Base-by-base conservation (phyloP, 2,329 filamentous ascomycete species). In the Dothideomycetes sp. region DNA sequence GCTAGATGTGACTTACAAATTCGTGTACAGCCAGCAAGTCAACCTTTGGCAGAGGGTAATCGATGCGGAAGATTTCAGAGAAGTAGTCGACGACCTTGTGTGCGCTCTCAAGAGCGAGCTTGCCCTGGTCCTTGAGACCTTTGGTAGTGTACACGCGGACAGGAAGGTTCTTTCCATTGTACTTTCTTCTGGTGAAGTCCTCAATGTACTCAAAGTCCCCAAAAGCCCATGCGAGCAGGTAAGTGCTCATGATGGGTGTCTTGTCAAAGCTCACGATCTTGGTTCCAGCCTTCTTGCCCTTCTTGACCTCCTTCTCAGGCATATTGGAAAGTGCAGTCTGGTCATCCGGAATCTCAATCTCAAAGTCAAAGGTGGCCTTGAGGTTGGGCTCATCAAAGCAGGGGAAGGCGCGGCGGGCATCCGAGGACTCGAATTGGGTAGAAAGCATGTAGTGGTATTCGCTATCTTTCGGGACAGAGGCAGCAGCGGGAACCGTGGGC, bases 371-470 rank as follows among this genome's bases (percentile, higher is more conserved):
- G 2, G 87, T 89, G 9, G 91, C 86, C 66, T 98, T 98, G 48
- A 96, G 73, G 55, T 94, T 94, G 31, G 91, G 91, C 66, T 98
- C 91, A 57, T 98, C 91, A 56, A 96, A 96, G 67, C 91, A 98
- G 35, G 91, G 91, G 65, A 98, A 95, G 7, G 91, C 89, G 49
- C 88, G 75, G 48, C 91, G 81, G 45, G 91, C 91, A 64, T 98
- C 91, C 55, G 87, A 94, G 34, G 88, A 82, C 69, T 98, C 91
- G 57, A 98, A 98, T 60, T 98, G 91, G 36, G 91, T 98, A 68
- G 85, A 94, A 62, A 94, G 77, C 74, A 69, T 81, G 74, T 63
- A 77, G 56, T 78, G 68, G 51, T 73, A 68, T 40, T 78, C 73
- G 35, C 66, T 70, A 42, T 78, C 86, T 55, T 72, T 81, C 19